A percentile compares a stretch with the other conserved stretches of the same genome.
Conservation (phyloP, 2,329 filamentous ascomycete genomes). For the Xylariaceae sp. region DNA sequence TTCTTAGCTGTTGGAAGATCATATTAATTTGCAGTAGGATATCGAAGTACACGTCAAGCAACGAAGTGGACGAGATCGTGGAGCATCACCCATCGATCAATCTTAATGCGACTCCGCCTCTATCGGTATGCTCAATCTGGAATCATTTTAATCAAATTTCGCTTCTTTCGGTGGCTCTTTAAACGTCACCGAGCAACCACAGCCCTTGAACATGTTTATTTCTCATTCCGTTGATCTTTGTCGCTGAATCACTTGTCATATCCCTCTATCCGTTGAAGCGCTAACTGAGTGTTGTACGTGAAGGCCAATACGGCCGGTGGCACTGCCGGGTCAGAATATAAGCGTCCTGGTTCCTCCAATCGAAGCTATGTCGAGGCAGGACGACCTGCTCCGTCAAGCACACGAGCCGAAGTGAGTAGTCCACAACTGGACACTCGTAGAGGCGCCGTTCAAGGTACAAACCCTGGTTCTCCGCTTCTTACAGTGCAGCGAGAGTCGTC, state of each 20-base stretch:
- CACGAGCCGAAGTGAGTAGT: conserved; percentile 26
- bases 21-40: conserved; percentile 32
- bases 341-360: conserved; percentile 11
- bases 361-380: conserved; percentile 12
- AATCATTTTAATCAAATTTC: not conserved
- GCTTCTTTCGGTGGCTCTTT: not conserved
- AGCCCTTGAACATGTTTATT: not conserved
- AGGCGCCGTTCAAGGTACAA: conserved; percentile 10
- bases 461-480: conserved; percentile 30
- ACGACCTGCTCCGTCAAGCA: conserved; percentile 25
- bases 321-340: conserved; percentile 27
- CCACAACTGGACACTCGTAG: conserved; percentile 27
- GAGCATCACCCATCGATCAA: conserved; percentile 32
- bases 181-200: not conserved
- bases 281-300: conserved; percentile 36
- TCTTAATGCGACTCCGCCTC: conserved; percentile 36
- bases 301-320: conserved; percentile 42
- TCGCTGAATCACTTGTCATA: not conserved
- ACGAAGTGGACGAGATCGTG: conserved; percentile 35
- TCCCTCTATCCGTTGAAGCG: not conserved
- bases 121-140: conserved; percentile 10
- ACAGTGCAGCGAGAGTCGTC: conserved; percentile 43
- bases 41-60: conserved; percentile 37
- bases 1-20: not conserved
- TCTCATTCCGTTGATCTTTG: not conserved